Evolutionary conservation across 139 green algal species (phyloP), one percentile per base, ranked within the genome.

Genomic region (Pleodorina starrii): DNA sequence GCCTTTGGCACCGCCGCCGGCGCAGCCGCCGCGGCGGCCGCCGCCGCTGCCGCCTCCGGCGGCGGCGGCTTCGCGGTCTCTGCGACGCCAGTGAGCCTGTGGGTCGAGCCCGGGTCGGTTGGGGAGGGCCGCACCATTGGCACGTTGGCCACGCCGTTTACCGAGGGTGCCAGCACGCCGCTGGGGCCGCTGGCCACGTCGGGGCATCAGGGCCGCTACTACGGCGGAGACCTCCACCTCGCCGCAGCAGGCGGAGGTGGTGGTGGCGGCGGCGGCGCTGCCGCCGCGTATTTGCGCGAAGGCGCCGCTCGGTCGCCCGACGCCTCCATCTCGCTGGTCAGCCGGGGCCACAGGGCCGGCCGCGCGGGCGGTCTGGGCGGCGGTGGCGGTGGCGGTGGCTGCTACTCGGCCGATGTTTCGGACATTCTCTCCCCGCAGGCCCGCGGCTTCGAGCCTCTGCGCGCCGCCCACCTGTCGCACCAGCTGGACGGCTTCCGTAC

Each of bases 51-150:
- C 16, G 38, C 72, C n/a, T n/a, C n/a, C 63, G 11, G 63, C 63
- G 27, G 11, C 16, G 16, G 59, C 16, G 16, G 59, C 59, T n/a
- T n/a, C 23, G 21, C 59, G 16, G 59, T 14, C 16, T 7, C 72
- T 19, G 38, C 72, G 6, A 80, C 72, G 27, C 72, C 72, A 0
- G 21, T 59, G n/a, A 82, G 74, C 74, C 74, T 82, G 44, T 82
- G 74, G 74, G 74, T 82, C 19, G 74, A 82, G 74, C 74, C 74
- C 2, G 74, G 74, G 23, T 44, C 43, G 4, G 74, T 19, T 12
- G 44, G 43, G 14, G 44, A 44, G 10, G 25, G 19, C 7, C 14
- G 42, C 42, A 76, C 68, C 35, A 25, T 76, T 2, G 68, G 42
- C 72, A 76, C 68, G 1, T 10, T 76, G 68, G 68, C 68, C 14